Evolutionary conservation across 2,329 filamentous ascomycete genomes (phyloP).

Genomic region (Penicillium paneum): DNA sequence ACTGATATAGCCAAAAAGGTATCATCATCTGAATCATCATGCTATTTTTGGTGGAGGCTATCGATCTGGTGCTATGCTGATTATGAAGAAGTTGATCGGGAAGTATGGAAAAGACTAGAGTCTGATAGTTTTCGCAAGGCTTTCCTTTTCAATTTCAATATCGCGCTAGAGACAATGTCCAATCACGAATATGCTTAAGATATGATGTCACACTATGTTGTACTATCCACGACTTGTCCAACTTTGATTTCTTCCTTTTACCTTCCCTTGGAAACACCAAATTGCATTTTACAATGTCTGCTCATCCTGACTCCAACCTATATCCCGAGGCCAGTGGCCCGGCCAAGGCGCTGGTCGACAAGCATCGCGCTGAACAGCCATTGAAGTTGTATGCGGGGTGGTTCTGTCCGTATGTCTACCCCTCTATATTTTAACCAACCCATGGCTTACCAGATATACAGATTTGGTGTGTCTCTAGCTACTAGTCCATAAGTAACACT

Average conservation of each 20-base stretch:
- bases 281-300: conserved; percentile 17
- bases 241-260: neutral
- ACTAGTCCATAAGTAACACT: neutral
- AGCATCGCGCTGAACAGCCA: conserved; percentile 34
- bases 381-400: conserved; percentile 68
- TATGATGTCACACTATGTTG: neutral
- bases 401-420: conserved; percentile 58
- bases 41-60: conserved; percentile 82
- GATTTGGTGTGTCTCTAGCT: conserved; percentile 30
- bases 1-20: conserved; percentile 49
- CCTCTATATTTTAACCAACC: neutral
- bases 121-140: neutral
- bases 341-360: conserved; percentile 39
- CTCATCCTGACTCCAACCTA: conserved; percentile 43
- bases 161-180: neutral
- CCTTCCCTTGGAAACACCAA: neutral
- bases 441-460: conserved; percentile 11
- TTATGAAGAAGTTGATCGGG: conserved; percentile 69
- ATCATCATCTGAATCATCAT: conserved; percentile 88
- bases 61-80: conserved; percentile 68
- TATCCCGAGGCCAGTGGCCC: conserved; percentile 46
- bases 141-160: no score
- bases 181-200: neutral
- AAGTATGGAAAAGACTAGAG: conserved; percentile 59
- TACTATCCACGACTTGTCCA: neutral